phyloP scores from a whole-genome alignment of 2,329 filamentous ascomycete species.

The Cercospora citrullina region DNA sequence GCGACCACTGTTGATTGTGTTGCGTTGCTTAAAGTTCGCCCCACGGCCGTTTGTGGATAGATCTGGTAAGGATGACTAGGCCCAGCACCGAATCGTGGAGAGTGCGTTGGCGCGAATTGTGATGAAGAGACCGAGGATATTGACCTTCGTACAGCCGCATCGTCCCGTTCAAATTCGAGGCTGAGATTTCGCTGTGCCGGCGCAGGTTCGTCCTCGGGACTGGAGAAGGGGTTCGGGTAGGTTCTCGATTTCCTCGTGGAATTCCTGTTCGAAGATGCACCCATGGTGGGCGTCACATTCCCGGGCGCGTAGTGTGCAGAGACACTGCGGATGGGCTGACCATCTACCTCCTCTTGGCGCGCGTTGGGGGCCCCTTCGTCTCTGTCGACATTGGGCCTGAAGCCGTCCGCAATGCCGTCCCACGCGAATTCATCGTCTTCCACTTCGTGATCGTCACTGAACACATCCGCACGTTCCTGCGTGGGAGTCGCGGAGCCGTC shows the following conservation, averaged over 20 bases:
- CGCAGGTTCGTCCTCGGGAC: conserved; percentile 36
- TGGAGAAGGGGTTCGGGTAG: conserved; percentile 39
- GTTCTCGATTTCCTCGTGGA: conserved; percentile 38
- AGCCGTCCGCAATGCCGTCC: conserved; percentile 48
- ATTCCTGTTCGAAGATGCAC: conserved; percentile 27
- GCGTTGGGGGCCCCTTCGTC: conserved; percentile 23
- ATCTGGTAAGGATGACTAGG: conserved; percentile 83
- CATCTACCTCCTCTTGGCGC: conserved; percentile 29
- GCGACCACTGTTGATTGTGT: conserved; percentile 68
- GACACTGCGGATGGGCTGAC: conserved; percentile 35
- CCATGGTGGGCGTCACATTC: conserved; percentile 21
- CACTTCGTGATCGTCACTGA: conserved; percentile 52
- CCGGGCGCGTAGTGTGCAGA: conserved; percentile 36
- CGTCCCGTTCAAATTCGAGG: conserved; percentile 34
- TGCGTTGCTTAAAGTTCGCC: conserved; percentile 64
- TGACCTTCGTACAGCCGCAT: conserved; percentile 32
- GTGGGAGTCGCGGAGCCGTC: conserved; percentile 34
- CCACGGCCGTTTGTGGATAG: conserved; percentile 71
- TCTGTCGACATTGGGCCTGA: conserved; percentile 42
- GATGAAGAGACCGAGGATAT: conserved; percentile 43
- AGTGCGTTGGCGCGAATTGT: conserved; percentile 51
- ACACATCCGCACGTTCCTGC: conserved; percentile 46
- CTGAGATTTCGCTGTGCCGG: conserved; percentile 21
- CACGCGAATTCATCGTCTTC: conserved; percentile 46
- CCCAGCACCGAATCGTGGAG: conserved; percentile 67